phyloP scores from a whole-genome alignment of 2,329 filamentous ascomycete species.

The Colletotrichum magnum region DNA sequence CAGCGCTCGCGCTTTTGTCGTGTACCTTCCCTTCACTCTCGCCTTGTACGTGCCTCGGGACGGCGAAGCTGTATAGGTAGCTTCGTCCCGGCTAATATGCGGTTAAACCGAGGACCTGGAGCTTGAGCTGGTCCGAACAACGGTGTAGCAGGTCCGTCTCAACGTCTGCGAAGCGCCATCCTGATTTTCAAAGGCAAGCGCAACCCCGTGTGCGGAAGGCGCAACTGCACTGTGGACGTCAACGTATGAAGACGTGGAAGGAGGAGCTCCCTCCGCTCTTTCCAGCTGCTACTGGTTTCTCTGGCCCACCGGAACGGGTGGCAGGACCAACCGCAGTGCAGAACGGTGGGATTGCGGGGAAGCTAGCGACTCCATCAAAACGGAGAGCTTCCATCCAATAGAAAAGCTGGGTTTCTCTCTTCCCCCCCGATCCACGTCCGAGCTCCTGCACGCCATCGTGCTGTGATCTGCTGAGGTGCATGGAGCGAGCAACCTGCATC shows the following conservation, averaged over 20 bases:
- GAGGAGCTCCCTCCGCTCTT: slow-evolving; percentile 7
- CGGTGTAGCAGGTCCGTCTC: slow-evolving; percentile 35
- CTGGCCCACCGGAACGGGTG: background rate
- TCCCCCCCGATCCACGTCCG: slow-evolving; percentile 12
- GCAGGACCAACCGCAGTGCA: slow-evolving; percentile 28
- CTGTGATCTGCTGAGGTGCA: slow-evolving; percentile 25
- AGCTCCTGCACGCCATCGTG: slow-evolving; percentile 39
- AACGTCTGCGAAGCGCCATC: slow-evolving; percentile 3
- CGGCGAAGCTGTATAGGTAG: background rate
- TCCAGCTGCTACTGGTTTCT: slow-evolving; percentile 8
- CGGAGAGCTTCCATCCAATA: background rate
- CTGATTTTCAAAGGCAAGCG: background rate
- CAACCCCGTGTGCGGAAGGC: background rate
- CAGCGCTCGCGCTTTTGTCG: background rate
- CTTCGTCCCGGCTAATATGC: slow-evolving; percentile 32
- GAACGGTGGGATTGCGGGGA: slow-evolving; percentile 35
- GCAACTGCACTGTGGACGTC: slow-evolving; percentile 1
- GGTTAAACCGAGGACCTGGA: slow-evolving; percentile 23
- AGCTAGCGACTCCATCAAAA: slow-evolving; percentile 11
- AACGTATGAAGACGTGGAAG: background rate
- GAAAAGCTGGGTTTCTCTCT: background rate
- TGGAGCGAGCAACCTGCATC: slow-evolving; percentile 4
- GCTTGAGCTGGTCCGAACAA: background rate
- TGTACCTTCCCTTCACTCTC: no score
- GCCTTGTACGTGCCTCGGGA: no score